Evolutionary conservation across 106 monocot genomes (phyloP), one percentile per base, ranked within the genome.

Genomic region (Amphibolis antarctica): DNA sequence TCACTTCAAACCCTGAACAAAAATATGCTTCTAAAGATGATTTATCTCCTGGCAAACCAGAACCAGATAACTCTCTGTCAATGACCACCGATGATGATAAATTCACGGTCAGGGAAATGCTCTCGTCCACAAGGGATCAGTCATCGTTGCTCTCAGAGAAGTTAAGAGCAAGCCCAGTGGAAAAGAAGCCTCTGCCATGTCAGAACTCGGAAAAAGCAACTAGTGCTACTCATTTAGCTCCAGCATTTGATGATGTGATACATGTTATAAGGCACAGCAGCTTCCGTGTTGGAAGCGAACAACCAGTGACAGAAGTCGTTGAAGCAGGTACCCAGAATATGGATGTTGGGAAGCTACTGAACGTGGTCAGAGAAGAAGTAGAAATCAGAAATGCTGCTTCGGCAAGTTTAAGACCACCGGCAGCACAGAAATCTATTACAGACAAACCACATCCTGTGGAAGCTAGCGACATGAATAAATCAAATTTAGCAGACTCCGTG

Each of bases 181-280:
- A 79, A n/a, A n/a, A n/a, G 47, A 85, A 69, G 55, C 42, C 68
- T 60, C 13, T 63, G 14, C 62, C 58, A n/a, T 70, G 45, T 52
- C 85, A 79, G 46, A 56, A 46, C 9, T 13, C 59, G 9, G 80
- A 83, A 47, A 85, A 75, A 52, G 11, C 56, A 19, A 18, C 42
- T 26, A 22, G 19, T 47, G 56, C 76, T 42, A 18, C 71, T 59
- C 80, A 85, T 76, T 50, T 79, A 43, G 59, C 79, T 42, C 81
- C 86, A 1, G 81, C 81, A 45, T 83, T 84, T 72, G 81, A 83
- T 53, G 94, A 96, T 69, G 75, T 86, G 9, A 86, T 89, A 62
- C 94, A 84, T 60, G 89, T 96, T 3, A 96, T 96, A 62, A 71
- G 89, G 11, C 94, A 96, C 72, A 89, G 89, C 69, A 96, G 89